Evolutionary conservation across 805 yeast species (phyloP), one percentile per base, ranked within the genome.

Genomic region (Candida pseudofarinosa): DNA sequence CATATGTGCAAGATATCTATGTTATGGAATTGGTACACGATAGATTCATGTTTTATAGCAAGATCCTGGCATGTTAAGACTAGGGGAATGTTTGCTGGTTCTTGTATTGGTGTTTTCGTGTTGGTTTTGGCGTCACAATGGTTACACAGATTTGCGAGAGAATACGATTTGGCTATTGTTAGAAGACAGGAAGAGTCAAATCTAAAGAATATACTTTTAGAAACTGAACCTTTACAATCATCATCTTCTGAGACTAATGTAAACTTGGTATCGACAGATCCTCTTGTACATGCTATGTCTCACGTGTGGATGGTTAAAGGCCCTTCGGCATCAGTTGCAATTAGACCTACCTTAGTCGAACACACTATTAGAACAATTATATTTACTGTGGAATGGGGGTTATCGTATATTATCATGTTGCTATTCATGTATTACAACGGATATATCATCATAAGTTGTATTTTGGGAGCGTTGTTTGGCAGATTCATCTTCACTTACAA

Each of bases 371-470:
- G 83, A 45, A 63, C 78, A 0, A 39, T 66, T 2, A 50, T 81
- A 30, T 82, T 74, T 58, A 74, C 80, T 1, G 54, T 79, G 19
- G 82, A 81, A 56, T 80, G 84, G 79, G 83, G 83, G 2, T 70
- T 77, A 13, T 76, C 82, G 3, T 83, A 82, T 59, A 59, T 83
- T 39, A 76, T 83, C 54, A 83, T 82, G 85, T 71, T 83, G 66
- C 63, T 83, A 52, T 82, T 81, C 67, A 83, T 83, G 88, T 81
- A 82, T 67, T 83, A 79, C 66, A 83, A 82, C 53, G 88, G 88
- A 13, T 82, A 80, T 55, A 69, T 82, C 32, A 76, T 81, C 45
- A 78, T 83, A 44, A 73, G 80, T 8, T 81, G 84, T 60, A 69
- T 81, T 39, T 57, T 81, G 30, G 87, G 86, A 5, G 83, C 83